These are phyloP conservation scores for Fusarium sp. DNA, from an alignment of 2,329 filamentous ascomycete genomes.

Conservation along the genomic window DNA sequence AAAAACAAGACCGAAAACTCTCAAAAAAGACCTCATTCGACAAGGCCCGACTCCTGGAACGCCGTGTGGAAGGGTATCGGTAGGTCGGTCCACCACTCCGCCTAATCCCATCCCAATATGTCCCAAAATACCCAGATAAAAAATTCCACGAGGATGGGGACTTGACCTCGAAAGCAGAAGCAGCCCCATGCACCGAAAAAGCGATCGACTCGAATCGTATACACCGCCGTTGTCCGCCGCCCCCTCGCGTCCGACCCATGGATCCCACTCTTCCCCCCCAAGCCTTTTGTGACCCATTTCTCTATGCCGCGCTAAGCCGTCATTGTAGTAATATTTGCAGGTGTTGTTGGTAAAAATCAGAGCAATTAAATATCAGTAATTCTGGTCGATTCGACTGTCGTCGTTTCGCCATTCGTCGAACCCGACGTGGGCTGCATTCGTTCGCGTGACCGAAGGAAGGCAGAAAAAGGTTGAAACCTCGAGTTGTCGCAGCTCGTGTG, in stretches of 20 bases:
- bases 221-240: slow-evolving; percentile 38
- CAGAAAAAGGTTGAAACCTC: slow-evolving; percentile 5
- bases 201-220: slow-evolving; percentile 48
- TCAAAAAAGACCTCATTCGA: slow-evolving; percentile 14
- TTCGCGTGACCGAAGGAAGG: slow-evolving; percentile 24
- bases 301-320: slow-evolving; percentile 46
- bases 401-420: slow-evolving; percentile 12
- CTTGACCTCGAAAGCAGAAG: slow-evolving; percentile 22
- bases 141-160: slow-evolving; percentile 28
- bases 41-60: slow-evolving; percentile 40
- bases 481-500: neutral
- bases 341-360: slow-evolving; percentile 36
- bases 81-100: slow-evolving; percentile 43
- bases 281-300: slow-evolving; percentile 44
- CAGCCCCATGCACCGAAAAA: slow-evolving; percentile 40
- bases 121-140: slow-evolving; percentile 32
- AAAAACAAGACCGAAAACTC: slow-evolving; percentile 17
- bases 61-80: slow-evolving; percentile 46
- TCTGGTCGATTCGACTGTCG: slow-evolving; percentile 16
- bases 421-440: slow-evolving; percentile 3
- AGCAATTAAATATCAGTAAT: slow-evolving; percentile 31
- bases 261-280: slow-evolving; percentile 36
- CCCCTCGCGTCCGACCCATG: slow-evolving; percentile 30
- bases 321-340: slow-evolving; percentile 41
- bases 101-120: slow-evolving; percentile 34